Percentiles rank a stretch among this genome's conserved stretches.
Conservation (phyloP, 805 yeast species). For the Myxozyma kluyveri region DNA sequence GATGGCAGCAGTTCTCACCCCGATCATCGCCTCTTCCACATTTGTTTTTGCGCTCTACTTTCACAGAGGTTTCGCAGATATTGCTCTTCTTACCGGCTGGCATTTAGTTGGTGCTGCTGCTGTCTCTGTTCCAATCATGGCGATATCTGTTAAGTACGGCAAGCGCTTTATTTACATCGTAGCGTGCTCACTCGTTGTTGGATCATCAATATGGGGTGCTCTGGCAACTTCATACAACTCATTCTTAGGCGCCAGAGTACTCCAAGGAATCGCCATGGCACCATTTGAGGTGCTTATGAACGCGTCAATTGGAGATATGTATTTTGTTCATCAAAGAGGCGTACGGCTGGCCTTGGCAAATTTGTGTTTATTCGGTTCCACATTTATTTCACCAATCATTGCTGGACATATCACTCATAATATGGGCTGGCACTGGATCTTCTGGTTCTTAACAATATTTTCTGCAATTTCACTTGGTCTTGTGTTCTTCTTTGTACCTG, state of each 20-base stretch:
- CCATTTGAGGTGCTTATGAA: slow-evolving; percentile 72
- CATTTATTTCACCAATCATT: slow-evolving; percentile 27
- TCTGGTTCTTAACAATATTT: slow-evolving; percentile 23
- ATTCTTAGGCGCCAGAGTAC: slow-evolving; percentile 34
- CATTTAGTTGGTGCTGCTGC: slow-evolving; percentile 25
- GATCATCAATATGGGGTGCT: slow-evolving; percentile 25
- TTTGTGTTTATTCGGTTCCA: slow-evolving; percentile 49
- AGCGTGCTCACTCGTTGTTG: slow-evolving; percentile 21
- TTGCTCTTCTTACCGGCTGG: slow-evolving; percentile 29
- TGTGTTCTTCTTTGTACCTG: slow-evolving; percentile 27
- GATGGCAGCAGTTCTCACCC: slow-evolving; percentile 23
- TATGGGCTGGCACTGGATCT: slow-evolving; percentile 30
- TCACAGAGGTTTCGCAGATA: slow-evolving; percentile 8
- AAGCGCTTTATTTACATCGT: slow-evolving; percentile 25
- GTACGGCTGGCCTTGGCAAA: slow-evolving; percentile 70
- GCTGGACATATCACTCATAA: slow-evolving; percentile 19
- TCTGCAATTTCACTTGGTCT: slow-evolving; percentile 16
- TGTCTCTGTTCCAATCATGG: slow-evolving; percentile 20
- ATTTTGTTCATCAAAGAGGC: slow-evolving; percentile 74
- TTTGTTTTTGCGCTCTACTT: slow-evolving; percentile 22
- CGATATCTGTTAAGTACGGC: slow-evolving; percentile 27
- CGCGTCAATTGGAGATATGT: slow-evolving; percentile 66
- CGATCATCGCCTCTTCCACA: slow-evolving; percentile 26
- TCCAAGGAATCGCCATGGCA: slow-evolving; percentile 61
- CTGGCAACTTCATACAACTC: slow-evolving; percentile 28